These are phyloP conservation scores for Blastocystis sp. DNA, from an alignment of 352 stramenopile species.

Conservation along the genomic window DNA sequence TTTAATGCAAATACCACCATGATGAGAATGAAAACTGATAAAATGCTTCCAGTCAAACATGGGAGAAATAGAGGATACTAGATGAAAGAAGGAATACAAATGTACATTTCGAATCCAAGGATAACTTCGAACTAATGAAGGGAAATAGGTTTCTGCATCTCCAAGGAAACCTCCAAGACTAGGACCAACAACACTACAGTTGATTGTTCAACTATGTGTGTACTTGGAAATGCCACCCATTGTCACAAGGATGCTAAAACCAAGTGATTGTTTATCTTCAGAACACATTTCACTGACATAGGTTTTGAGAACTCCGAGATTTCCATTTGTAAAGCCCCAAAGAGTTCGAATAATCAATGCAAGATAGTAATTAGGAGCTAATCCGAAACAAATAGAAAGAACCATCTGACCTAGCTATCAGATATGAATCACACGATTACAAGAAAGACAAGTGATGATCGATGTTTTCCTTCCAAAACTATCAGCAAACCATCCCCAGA, in stretches of 20 bases:
- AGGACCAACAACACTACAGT: slow-evolving; percentile 41
- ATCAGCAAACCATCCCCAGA: slow-evolving; percentile 62
- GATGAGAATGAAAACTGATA: slow-evolving; percentile 6
- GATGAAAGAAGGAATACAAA: not conserved
- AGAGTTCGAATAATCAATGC: slow-evolving; percentile 27
- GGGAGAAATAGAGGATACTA: slow-evolving; percentile 16
- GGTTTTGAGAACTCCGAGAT: slow-evolving; percentile 48
- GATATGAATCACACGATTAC: not conserved
- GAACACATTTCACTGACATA: slow-evolving; percentile 57
- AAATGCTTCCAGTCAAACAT: not conserved
- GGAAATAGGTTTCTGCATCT: slow-evolving; percentile 45
- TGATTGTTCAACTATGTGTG: not conserved
- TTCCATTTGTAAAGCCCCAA: slow-evolving; percentile 55
- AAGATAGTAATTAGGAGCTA: slow-evolving; percentile 17
- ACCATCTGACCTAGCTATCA: slow-evolving; percentile 13
- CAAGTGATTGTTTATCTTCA: slow-evolving; percentile 4
- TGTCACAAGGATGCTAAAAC: slow-evolving; percentile 35
- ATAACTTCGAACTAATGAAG: not conserved
- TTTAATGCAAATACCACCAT: slow-evolving; percentile 1
- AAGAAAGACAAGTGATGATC: slow-evolving; percentile 27
- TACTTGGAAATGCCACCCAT: slow-evolving; percentile 49
- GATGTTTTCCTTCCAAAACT: slow-evolving; percentile 41
- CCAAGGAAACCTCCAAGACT: slow-evolving; percentile 47
- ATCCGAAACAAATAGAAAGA: slow-evolving; percentile 23
- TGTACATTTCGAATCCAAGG: slow-evolving; percentile 22